Evolutionary conservation across 169 alveolate genomes (phyloP), one percentile per base, ranked within the genome.

Genomic region (Plasmodium vivax): DNA sequence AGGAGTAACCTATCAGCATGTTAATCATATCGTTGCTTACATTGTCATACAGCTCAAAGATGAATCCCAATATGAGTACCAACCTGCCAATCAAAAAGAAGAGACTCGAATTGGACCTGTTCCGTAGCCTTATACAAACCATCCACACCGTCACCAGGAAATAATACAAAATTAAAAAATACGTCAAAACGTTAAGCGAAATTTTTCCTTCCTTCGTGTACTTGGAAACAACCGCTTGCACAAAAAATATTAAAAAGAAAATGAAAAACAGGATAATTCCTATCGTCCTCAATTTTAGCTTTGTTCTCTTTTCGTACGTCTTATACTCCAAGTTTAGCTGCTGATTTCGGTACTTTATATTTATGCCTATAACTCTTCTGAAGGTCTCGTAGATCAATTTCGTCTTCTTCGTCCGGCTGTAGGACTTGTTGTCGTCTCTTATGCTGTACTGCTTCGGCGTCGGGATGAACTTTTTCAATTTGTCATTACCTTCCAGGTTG

Each of bases 261-360:
- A 92, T 75, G 34, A 71, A 5, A 92, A 68, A 92, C 12, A 92
- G 51, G 0, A 92, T 16, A 27, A 92, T 30, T 71, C 83, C 77
- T 34, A 92, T 92, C 34, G 75, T 82, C 38, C 92, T 51, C 71
- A 92, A 51, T 82, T 92, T 81, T 82, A 82, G 34, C 58, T 92
- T 92, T 8, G 71, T 92, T 30, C 92, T 83, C 77, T 92, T 92
- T 30, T 92, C 95, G 72, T 82, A 92, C 73, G 92, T 92, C 32
- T 92, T 83, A 92, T 92, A 92, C 72, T 92, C 95, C 41, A 92
- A 92, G 79, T 92, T 92, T 83, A 92, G 38, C 58, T 92, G 95
- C 47, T 92, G 95, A 82, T 92, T 92, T 41, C 95, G 74, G 72
- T 92, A 92, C 38, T 81, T 83, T 71, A 92, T 72, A 16, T 83